These are phyloP conservation scores for Euphorbia tirucalli DNA, from an alignment of 345 rosid species.

Conservation along the genomic window DNA sequence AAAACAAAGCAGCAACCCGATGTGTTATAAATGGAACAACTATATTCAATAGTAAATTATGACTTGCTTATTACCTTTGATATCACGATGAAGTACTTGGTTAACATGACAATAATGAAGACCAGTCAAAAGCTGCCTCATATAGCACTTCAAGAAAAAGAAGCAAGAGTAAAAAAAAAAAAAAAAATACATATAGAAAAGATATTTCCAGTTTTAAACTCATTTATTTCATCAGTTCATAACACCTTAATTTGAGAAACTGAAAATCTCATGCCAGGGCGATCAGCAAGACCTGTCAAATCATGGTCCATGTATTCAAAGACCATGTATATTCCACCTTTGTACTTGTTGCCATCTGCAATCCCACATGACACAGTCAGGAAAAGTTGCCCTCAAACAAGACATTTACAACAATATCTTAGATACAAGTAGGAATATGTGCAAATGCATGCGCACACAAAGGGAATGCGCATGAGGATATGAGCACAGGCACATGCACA, in stretches of 20 bases:
- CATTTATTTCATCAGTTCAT: neutral
- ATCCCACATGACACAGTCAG: conserved; percentile 10
- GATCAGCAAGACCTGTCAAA: conserved; percentile 91
- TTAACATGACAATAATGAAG: conserved; percentile 93
- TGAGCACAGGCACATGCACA: too few species aligned
- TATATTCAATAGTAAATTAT: neutral
- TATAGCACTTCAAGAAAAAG: conserved; percentile 65
- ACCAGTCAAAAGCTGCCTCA: conserved; percentile 95
- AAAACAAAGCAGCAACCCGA: conserved; percentile 7
- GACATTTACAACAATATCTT: too few species aligned
- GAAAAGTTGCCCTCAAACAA: conserved; percentile 10
- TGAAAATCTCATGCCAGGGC: conserved; percentile 90
- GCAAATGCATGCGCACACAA: neutral
- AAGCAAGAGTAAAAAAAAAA: conserved; percentile 5
- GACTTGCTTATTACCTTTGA: conserved; percentile 56
- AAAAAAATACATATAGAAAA: too few species aligned
- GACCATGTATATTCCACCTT: conserved; percentile 96
- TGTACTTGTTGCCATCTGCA: conserved; percentile 88
- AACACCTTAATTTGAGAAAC: conserved; percentile 92
- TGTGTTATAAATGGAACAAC: conserved; percentile 2
- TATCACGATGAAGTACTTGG: conserved; percentile 97
- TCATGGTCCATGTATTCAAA: conserved; percentile 99
- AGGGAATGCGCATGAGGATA: neutral
- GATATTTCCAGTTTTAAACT: neutral
- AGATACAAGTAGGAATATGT: too few species aligned